Base-by-base conservation (phyloP, 495 filamentous ascomycete genomes). In the Parathielavia hyrcaniae region DNA sequence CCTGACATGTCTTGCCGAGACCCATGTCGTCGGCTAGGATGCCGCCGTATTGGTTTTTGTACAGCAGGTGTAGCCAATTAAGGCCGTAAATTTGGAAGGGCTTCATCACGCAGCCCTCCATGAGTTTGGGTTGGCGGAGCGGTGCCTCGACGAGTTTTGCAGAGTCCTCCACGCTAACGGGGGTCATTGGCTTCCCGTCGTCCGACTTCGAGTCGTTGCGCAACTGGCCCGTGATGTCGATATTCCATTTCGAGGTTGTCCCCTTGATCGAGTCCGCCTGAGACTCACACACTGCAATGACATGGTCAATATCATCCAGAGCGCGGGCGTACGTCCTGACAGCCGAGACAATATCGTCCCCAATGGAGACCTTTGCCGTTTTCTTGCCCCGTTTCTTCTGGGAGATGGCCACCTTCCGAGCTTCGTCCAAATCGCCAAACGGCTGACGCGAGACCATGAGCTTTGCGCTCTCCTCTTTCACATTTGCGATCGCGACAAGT, bases 1-100 rank as follows among this genome's bases (percentile, higher is more conserved):
- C 90, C 65, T 97, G 91, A 63, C 90, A 96, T 0, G 93, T 98
- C 76, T 98, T 98, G 12, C 93, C 93, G 10, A 97, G 79, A 44
- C 93, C 93, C 93, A 98, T 98, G 62, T 98, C 93, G 68, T 98
- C 93, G 0, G 93, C 95, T 16, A 98, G 76, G 59, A 98, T 97
- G 46, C 91, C 87, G 55, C 87, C 90, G 55, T 92, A 74, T 22
- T 84, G 77, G 41, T 88, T 84, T 46, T 86, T 73, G 62, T 88
- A 96, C 35, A 97, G 76, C 22, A 97, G 71, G 46, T 81, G 79
- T 48, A 97, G 75, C 95, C 95, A 98, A 64, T 97, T 98, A 34
- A 98, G 79, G 20, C 93, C 93, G 26, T 96, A 89, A 43, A 97
- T 69, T 68, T 98, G 93, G 62, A 97, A 97, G 45, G 92, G 83